These are phyloP conservation scores for Casaregolazyma lundiana DNA, from an alignment of 1,139 yeast species.

Conservation along the genomic window DNA sequence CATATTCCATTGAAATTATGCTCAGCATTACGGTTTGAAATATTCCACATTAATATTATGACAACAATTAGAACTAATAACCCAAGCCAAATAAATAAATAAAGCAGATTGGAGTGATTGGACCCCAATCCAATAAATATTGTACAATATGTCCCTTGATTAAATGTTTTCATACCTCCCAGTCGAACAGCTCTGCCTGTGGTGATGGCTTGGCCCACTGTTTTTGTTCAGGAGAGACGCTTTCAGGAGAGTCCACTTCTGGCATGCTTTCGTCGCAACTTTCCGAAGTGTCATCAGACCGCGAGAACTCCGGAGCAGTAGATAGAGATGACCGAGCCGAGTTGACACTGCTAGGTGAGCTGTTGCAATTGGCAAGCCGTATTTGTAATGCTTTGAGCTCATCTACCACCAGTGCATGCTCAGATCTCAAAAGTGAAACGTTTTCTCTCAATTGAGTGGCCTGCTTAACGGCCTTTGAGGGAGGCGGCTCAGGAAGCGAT, in stretches of 20 bases:
- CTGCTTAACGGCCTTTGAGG: constrained; percentile 6
- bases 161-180: neutral
- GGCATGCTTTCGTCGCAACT: neutral
- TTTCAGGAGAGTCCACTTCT: no score
- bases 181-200: neutral
- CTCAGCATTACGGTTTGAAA: neutral
- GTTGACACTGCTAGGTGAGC: neutral
- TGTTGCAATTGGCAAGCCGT: constrained; percentile 6
- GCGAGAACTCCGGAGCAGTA: neutral
- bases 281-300: neutral
- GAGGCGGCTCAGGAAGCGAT: constrained; percentile 2
- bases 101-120: neutral
- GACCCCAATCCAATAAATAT: neutral
- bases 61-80: neutral
- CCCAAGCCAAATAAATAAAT: neutral
- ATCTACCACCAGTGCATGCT: constrained; percentile 3
- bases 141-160: neutral
- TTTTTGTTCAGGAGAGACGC: neutral
- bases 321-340: neutral
- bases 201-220: neutral
- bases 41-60: neutral
- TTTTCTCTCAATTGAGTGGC: constrained; percentile 2
- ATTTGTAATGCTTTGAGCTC: constrained; percentile 7
- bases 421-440: constrained; percentile 2
- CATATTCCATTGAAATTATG: neutral